phyloP scores from a whole-genome alignment of 768 basidiomycete genomes.

The Chlorophyllum brunneum region DNA sequence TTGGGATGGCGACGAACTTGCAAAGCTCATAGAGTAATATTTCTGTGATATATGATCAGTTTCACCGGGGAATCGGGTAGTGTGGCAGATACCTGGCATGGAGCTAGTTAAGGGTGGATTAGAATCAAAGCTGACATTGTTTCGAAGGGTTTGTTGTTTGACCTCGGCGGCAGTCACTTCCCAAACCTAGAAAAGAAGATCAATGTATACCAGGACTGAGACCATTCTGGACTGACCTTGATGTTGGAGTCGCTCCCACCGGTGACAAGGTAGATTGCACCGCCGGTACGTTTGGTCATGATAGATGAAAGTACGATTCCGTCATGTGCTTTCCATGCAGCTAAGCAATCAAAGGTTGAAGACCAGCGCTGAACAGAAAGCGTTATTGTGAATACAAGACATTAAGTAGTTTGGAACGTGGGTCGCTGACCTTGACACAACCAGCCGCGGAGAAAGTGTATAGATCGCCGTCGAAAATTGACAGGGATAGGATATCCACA shows the following conservation, averaged over 20 bases:
- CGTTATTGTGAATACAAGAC: not conserved
- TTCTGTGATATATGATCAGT: slow-evolving; percentile 36
- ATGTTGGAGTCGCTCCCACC: slow-evolving; percentile 85
- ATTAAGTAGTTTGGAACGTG: not conserved
- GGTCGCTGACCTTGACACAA: slow-evolving; percentile 56
- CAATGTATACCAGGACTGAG: not conserved
- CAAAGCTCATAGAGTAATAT: slow-evolving; percentile 76
- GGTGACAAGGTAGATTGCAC: slow-evolving; percentile 52
- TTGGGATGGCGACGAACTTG: slow-evolving; percentile 84
- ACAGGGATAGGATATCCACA: slow-evolving; percentile 79
- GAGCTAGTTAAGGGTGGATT: slow-evolving; percentile 11
- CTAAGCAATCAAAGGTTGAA: slow-evolving; percentile 78
- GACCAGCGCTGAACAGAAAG: slow-evolving; percentile 66
- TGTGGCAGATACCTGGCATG: slow-evolving; percentile 20
- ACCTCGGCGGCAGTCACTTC: slow-evolving; percentile 36
- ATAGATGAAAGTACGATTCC: slow-evolving; percentile 83
- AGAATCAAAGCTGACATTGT: not conserved
- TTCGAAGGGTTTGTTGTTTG: slow-evolving; percentile 16
- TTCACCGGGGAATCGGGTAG: not conserved
- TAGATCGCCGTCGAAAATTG: slow-evolving; percentile 61
- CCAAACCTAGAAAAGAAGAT: slow-evolving; percentile 43
- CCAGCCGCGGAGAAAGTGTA: slow-evolving; percentile 67
- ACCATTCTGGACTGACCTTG: slow-evolving; percentile 46
- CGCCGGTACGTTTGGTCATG: slow-evolving; percentile 36
- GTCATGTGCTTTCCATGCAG: slow-evolving; percentile 77